Evolutionary conservation across 2,329 filamentous ascomycete species (phyloP).

Genomic region (Setomelanomma holmii): DNA sequence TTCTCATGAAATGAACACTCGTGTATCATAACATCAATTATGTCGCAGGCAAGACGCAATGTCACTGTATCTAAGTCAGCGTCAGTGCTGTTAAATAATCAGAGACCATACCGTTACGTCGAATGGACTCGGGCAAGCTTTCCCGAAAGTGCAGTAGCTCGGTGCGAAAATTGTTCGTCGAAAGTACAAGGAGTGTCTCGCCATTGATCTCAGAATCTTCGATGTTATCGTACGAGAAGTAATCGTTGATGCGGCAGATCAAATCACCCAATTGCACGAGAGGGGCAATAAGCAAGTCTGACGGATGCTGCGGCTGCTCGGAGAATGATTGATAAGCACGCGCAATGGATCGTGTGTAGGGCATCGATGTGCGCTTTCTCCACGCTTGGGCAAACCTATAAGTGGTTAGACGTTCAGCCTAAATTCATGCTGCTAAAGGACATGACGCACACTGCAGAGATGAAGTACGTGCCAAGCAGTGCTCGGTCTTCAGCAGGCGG

Average conservation of each 20-base stretch:
- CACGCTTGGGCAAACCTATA: constrained; percentile 29
- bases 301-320: constrained; percentile 8
- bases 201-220: constrained; percentile 25
- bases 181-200: constrained; percentile 20
- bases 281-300: constrained; percentile 24
- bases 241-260: constrained; percentile 23
- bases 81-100: not conserved
- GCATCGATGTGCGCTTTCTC: constrained; percentile 21
- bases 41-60: constrained; percentile 2
- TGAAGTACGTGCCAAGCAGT: constrained; percentile 27
- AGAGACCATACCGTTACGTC: constrained; percentile 2
- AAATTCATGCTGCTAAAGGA: not conserved
- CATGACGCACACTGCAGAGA: constrained; percentile 16
- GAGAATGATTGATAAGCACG: constrained; percentile 17
- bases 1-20: constrained; percentile 27
- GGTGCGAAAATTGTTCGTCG: constrained; percentile 18
- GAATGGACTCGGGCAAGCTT: not conserved
- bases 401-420: not conserved
- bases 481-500: constrained; percentile 22
- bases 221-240: constrained; percentile 31
- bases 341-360: constrained; percentile 22
- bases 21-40: constrained; percentile 25
- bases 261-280: constrained; percentile 22
- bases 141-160: constrained; percentile 21
- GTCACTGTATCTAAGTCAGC: not conserved